Percentiles rank a stretch among this genome's conserved stretches.
phyloP scores from a whole-genome alignment of 2,329 filamentous ascomycete species.

The Xylariaceae sp. region DNA sequence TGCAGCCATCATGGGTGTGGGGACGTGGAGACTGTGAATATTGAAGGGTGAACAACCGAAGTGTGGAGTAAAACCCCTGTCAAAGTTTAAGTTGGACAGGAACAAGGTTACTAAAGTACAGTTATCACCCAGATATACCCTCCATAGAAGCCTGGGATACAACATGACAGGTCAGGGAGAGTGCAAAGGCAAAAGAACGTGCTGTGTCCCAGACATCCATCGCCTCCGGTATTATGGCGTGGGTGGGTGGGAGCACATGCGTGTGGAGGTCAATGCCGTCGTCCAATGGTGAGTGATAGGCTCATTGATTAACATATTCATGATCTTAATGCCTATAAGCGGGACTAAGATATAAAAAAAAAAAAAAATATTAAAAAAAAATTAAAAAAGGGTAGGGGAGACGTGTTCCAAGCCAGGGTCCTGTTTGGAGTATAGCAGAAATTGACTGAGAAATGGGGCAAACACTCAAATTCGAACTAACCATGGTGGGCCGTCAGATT shows the following conservation, averaged over 20 bases:
- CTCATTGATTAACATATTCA: conserved; percentile 29
- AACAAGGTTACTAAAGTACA: conserved; percentile 36
- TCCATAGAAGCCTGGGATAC: conserved; percentile 32
- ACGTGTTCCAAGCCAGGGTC: conserved; percentile 30
- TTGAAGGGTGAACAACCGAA: conserved; percentile 33
- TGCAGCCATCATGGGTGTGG: conserved; percentile 42
- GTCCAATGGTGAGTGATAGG: conserved; percentile 31
- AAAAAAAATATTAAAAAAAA: neutral
- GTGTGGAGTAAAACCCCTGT: conserved; percentile 39
- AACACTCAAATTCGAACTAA: conserved; percentile 28
- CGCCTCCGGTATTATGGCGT: conserved; percentile 20
- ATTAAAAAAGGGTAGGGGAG: conserved; percentile 23
- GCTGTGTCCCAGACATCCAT: conserved; percentile 33
- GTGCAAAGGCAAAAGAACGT: conserved; percentile 32
- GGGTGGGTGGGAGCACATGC: conserved; percentile 35
- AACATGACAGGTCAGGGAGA: conserved; percentile 34
- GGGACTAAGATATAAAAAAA: conserved; percentile 22
- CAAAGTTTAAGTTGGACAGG: conserved; percentile 35
- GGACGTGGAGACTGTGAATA: conserved; percentile 44
- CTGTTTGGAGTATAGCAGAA: conserved; percentile 35
- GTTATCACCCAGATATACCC: conserved; percentile 33
- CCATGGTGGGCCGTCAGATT: conserved; percentile 22
- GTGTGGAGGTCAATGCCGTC: conserved; percentile 37
- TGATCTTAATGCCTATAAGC: conserved; percentile 29
- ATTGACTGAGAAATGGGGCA: conserved; percentile 32